These are phyloP conservation scores for Lentinula sp. DNA, from an alignment of 768 basidiomycete genomes.

Conservation along the genomic window DNA sequence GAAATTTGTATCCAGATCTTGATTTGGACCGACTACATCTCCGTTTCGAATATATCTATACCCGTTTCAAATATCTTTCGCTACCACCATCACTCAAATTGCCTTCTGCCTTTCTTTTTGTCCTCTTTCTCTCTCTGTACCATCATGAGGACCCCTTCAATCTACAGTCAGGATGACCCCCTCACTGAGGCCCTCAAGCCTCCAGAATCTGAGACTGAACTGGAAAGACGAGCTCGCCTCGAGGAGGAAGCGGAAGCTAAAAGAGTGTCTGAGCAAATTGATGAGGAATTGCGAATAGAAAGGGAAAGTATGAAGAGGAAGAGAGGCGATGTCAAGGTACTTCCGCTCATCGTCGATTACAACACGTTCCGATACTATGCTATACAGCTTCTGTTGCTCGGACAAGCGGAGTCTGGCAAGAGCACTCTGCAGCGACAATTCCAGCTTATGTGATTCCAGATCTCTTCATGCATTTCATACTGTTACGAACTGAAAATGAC, in stretches of 20 bases:
- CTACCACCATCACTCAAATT: conserved; percentile 8
- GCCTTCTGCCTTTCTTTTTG: conserved; percentile 12
- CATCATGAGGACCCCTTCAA: conserved; percentile 60
- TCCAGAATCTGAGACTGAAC: conserved; percentile 57
- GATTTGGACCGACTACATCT: background rate
- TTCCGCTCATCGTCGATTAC: background rate
- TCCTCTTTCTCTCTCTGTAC: conserved; percentile 20
- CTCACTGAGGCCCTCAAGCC: conserved; percentile 64
- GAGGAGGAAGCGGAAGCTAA: conserved; percentile 68
- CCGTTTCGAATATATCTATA: background rate
- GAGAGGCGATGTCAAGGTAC: conserved; percentile 73
- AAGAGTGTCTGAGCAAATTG: conserved; percentile 73
- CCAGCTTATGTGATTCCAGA: conserved; percentile 50
- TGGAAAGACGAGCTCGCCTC: conserved; percentile 56
- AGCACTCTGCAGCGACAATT: conserved; percentile 76
- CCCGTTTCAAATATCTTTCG: conserved; percentile 1
- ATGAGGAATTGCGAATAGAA: conserved; percentile 71
- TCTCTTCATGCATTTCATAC: background rate
- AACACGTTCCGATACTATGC: background rate
- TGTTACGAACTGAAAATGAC: background rate
- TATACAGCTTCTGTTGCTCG: conserved; percentile 60
- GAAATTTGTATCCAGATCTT: background rate
- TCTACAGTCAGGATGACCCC: conserved; percentile 75
- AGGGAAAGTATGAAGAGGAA: conserved; percentile 57
- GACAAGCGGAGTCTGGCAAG: conserved; percentile 77